A percentile compares a stretch with the other conserved stretches of the same genome.
Conservation (phyloP, 2,329 filamentous ascomycete species). For the Alternaria metachromatica region DNA sequence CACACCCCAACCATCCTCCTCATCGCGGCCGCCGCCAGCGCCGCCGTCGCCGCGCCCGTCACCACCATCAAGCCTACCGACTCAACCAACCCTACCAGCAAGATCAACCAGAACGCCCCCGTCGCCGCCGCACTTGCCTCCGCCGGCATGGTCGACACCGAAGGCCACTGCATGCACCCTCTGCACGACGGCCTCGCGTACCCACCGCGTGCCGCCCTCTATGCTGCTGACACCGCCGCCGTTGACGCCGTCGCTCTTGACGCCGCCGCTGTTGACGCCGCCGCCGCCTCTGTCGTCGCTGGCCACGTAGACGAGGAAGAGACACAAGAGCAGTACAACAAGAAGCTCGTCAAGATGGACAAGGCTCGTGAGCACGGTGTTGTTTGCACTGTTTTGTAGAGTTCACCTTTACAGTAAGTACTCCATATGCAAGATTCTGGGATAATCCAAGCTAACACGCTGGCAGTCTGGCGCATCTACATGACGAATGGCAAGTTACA, state of each 20-base stretch:
- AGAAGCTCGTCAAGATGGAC: not conserved
- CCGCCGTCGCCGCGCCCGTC: not conserved
- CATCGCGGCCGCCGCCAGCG: not conserved
- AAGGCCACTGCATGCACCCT: not conserved
- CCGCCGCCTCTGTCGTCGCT: too few species aligned
- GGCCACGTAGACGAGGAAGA: not conserved
- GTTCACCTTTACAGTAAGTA: not conserved
- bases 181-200: too few species aligned
- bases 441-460: not conserved
- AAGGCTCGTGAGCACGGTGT: not conserved
- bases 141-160: not conserved
- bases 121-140: not conserved
- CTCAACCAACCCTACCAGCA: not conserved
- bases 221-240: too few species aligned
- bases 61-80: not conserved
- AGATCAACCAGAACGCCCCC: not conserved
- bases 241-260: too few species aligned
- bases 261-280: too few species aligned
- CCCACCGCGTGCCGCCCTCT: too few species aligned
- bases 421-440: not conserved
- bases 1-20: not conserved
- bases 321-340: not conserved
- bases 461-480: not conserved
- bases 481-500: fast-evolving
- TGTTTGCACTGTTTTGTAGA: not conserved